phyloP scores from a whole-genome alignment of 2,329 filamentous ascomycete species.

The Aspergillus japonicus region DNA sequence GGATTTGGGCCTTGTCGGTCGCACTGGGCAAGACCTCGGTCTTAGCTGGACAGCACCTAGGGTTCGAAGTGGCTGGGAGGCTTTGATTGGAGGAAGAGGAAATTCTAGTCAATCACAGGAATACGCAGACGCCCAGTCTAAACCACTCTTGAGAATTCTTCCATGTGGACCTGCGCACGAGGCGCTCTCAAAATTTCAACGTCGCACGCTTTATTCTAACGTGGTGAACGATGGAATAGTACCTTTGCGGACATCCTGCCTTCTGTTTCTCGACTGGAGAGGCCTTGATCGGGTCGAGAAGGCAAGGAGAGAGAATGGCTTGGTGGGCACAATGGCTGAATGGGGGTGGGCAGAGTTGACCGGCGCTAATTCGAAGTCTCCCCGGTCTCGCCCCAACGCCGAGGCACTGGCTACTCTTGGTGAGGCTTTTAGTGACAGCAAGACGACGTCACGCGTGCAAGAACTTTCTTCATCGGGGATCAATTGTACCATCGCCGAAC shows the following conservation, averaged over 20 bases:
- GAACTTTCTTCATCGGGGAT: background rate
- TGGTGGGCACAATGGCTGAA: slow-evolving; percentile 88
- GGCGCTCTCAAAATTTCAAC: slow-evolving; percentile 82
- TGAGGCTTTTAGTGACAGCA: slow-evolving; percentile 8
- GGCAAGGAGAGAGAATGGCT: slow-evolving; percentile 82
- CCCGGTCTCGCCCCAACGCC: slow-evolving; percentile 38
- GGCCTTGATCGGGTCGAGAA: slow-evolving; percentile 92
- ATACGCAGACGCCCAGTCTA: slow-evolving; percentile 71
- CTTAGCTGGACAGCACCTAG: slow-evolving; percentile 90
- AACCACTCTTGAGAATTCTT: slow-evolving; percentile 82
- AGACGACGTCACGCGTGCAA: slow-evolving; percentile 8
- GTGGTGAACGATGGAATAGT: slow-evolving; percentile 98
- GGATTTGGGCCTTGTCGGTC: slow-evolving; percentile 93
- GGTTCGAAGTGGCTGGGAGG: slow-evolving; percentile 81
- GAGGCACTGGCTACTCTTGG: slow-evolving; percentile 26
- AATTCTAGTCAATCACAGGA: slow-evolving; percentile 55
- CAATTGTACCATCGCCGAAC: background rate
- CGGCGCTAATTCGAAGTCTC: slow-evolving; percentile 60
- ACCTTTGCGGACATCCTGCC: slow-evolving; percentile 86
- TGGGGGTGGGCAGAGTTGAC: slow-evolving; percentile 96
- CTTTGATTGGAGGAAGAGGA: slow-evolving; percentile 77
- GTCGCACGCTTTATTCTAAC: slow-evolving; percentile 91
- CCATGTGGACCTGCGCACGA: slow-evolving; percentile 88
- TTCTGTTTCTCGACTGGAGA: slow-evolving; percentile 97
- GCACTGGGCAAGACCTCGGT: slow-evolving; percentile 91